Evolutionary conservation across 345 rosid genomes (phyloP), one percentile per base, ranked within the genome.

Genomic region (Durio zibethinus): DNA sequence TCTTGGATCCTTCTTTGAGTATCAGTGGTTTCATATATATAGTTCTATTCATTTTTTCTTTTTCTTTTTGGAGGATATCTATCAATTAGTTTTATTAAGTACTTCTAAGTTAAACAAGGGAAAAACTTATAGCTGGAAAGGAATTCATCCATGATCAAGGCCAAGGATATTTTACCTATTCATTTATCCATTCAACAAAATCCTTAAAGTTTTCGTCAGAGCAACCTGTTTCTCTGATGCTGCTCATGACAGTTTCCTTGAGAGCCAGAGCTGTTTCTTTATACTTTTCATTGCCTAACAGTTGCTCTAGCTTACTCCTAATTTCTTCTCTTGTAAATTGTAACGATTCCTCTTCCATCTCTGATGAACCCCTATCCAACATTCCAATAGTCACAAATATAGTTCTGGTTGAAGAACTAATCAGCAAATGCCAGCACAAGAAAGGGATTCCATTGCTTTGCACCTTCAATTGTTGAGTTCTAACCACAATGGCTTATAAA

Each of bases 361-460:
- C n/a, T n/a, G n/a, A n/a, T n/a, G n/a, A n/a, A n/a, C n/a, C n/a
- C n/a, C n/a, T n/a, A n/a, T n/a, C n/a, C n/a, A n/a, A n/a, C n/a
- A n/a, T n/a, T n/a, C n/a, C n/a, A n/a, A n/a, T n/a, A n/a, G n/a
- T n/a, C n/a, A n/a, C n/a, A n/a, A n/a, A n/a, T n/a, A 60, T 77
- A 86, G 11, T 53, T 60, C 73, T 67, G 62, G 31, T 83, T 78
- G 14, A 65, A 53, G 79, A 79, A 83, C 48, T 82, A 86, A 29
- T 86, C 82, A 5, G 81, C 79, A n/a, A 83, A 16, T 85, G 88
- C 86, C 85, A 82, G 59, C 86, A 83, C 56, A 86, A 43, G 81
- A 86, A 80, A n/a, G 85, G 85, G 1, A 84, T 66, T 5, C 85
- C 85, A 45, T 63, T 80, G 77, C 85, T 73, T n/a, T 63, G 74